Evolutionary conservation across 1,139 yeast genomes (phyloP).

Genomic region (Kodamaea ohmeri): DNA sequence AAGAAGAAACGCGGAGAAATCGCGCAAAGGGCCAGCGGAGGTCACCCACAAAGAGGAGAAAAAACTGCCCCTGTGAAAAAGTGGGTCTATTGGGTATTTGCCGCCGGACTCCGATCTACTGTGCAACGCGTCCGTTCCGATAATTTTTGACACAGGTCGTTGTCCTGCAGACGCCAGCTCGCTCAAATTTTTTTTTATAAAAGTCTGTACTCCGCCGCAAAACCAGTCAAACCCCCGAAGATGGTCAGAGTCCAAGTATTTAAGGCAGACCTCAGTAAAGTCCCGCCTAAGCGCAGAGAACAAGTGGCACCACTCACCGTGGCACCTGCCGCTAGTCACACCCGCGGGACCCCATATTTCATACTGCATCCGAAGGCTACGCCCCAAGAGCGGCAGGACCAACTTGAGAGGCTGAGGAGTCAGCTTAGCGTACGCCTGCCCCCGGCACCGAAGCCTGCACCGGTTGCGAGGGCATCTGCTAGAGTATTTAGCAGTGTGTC

Average conservation of each 20-base stretch:
- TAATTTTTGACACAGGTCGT: neutral
- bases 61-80: neutral
- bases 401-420: constrained; percentile 1
- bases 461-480: neutral
- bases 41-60: neutral
- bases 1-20: neutral
- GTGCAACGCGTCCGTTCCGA: neutral
- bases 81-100: no score
- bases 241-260: constrained; percentile 13
- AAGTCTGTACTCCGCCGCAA: neutral
- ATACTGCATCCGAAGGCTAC: constrained; percentile 9
- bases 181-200: constrained; percentile 1
- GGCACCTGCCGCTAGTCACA: constrained; percentile 7
- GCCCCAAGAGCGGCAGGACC: constrained; percentile 2
- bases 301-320: constrained; percentile 10
- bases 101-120: neutral
- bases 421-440: neutral
- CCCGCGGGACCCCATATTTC: constrained; percentile 3
- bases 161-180: constrained; percentile 2
- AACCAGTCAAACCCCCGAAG: neutral
- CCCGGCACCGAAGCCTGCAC: neutral
- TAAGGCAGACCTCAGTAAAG: constrained; percentile 10
- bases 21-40: neutral
- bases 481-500: constrained; percentile 1
- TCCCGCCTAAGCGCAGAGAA: constrained; percentile 11